Conservation (phyloP, 345 rosid species). For the Combretum micranthum region DNA sequence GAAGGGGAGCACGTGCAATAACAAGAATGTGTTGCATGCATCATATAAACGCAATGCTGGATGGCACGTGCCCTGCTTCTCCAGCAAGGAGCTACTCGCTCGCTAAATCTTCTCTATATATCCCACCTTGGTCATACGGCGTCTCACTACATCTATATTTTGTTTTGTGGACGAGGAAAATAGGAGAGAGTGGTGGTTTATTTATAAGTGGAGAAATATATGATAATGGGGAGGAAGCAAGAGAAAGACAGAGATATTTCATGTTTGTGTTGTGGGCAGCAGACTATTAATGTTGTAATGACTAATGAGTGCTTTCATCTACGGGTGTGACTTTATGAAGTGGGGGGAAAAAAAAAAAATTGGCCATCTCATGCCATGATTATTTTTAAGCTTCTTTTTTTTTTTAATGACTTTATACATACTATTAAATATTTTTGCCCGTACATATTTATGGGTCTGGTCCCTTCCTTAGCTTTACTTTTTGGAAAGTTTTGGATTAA, state of each 20-base stretch:
- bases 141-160: background rate
- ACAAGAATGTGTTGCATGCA: background rate
- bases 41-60: background rate
- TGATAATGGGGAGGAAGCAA: background rate
- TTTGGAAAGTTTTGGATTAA: no score
- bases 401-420: no score
- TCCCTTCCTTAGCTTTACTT: no score
- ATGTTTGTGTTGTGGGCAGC: background rate
- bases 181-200: conserved; percentile 16
- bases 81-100: conserved; percentile 74
- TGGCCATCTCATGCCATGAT: no score
- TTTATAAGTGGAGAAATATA: conserved; percentile 36
- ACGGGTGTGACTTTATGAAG: no score
- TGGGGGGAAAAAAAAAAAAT: no score
- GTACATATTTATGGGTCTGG: no score
- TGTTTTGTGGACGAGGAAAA: background rate
- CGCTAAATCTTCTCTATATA: background rate
- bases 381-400: no score
- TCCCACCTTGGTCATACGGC: background rate
- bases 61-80: conserved; percentile 99
- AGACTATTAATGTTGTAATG: no score
- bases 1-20: conserved; percentile 94
- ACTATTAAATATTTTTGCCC: no score
- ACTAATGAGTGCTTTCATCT: no score
- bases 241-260: conserved; percentile 3